Conservation (phyloP, 1,284 basidiomycete genomes). For the Meira nashicola region DNA sequence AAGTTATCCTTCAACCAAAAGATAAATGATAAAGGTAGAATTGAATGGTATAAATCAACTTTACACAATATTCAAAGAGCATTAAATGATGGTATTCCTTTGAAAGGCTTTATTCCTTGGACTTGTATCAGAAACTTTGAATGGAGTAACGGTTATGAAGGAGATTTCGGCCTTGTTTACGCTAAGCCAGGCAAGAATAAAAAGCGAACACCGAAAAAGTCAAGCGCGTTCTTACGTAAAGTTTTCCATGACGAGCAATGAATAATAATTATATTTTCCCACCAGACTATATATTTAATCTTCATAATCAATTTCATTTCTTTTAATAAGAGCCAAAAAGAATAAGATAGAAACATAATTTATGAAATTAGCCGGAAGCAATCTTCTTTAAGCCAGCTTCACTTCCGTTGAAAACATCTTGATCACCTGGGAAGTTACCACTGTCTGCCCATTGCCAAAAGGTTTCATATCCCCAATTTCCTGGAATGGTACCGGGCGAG, state of each 20-base stretch:
- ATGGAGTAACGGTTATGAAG: slow-evolving; percentile 8
- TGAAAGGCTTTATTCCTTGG: slow-evolving; percentile 16
- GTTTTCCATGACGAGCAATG: neutral
- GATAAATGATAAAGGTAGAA: slow-evolving; percentile 15
- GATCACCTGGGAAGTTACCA: slow-evolving; percentile 60
- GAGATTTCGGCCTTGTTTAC: slow-evolving; percentile 18
- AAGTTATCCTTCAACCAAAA: slow-evolving; percentile 6
- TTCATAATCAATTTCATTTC: too few species aligned
- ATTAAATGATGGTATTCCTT: slow-evolving; percentile 13
- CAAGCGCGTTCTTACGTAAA: slow-evolving; percentile 9
- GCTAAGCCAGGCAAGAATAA: slow-evolving; percentile 13
- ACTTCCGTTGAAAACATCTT: slow-evolving; percentile 58
- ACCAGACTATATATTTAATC: too few species aligned
- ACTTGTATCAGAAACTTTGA: slow-evolving; percentile 17
- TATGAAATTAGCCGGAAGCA: too few species aligned
- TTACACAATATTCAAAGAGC: slow-evolving; percentile 12
- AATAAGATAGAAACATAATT: too few species aligned
- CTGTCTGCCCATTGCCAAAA: slow-evolving; percentile 66
- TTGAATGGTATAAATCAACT: slow-evolving; percentile 17
- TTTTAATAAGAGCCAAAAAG: too few species aligned
- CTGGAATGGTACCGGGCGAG: slow-evolving; percentile 24
- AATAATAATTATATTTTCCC: too few species aligned
- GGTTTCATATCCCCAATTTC: slow-evolving; percentile 54
- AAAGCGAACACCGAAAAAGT: slow-evolving; percentile 11
- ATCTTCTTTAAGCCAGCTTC: too few species aligned